A percentile compares a stretch with the other conserved stretches of the same genome.
Evolutionary conservation across 371 early-diverging fungal species (phyloP).

Genomic region (Syncephalastrum racemosum): DNA sequence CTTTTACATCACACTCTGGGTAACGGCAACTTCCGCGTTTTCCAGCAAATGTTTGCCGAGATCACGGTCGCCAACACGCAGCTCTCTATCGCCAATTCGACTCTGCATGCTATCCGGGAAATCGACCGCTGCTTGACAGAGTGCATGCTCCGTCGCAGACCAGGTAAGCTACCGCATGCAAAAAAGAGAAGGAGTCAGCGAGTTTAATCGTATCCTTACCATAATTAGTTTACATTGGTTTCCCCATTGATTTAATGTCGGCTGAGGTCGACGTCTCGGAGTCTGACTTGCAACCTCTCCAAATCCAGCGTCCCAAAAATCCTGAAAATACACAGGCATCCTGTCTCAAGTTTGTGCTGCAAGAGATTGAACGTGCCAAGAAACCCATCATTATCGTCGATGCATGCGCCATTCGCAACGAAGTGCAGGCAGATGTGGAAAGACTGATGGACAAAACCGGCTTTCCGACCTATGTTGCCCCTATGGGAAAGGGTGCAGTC

Average conservation of each 20-base stretch:
- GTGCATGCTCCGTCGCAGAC: conserved; percentile 22
- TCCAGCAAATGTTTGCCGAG: conserved; percentile 35
- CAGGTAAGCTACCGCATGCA: conserved; percentile 17
- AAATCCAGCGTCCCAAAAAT: conserved; percentile 19
- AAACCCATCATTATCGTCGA: conserved; percentile 45
- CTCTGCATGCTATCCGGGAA: conserved; percentile 25
- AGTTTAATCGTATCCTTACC: neutral
- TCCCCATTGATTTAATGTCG: conserved; percentile 46
- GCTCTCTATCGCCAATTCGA: conserved; percentile 19
- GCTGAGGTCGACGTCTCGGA: conserved; percentile 22
- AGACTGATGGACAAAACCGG: conserved; percentile 33
- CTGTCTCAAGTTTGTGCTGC: conserved; percentile 22
- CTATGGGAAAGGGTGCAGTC: conserved; percentile 51
- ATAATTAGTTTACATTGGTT: conserved; percentile 39
- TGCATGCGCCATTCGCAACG: conserved; percentile 42
- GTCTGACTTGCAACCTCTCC: conserved; percentile 13
- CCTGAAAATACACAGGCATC: conserved; percentile 24
- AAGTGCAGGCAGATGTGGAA: conserved; percentile 23
- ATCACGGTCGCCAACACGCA: conserved; percentile 40
- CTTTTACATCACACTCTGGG: conserved; percentile 56
- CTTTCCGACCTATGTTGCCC: conserved; percentile 40
- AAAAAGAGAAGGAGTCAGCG: neutral
- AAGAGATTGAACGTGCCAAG: conserved; percentile 29
- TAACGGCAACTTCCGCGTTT: conserved; percentile 51
- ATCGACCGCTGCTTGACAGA: conserved; percentile 40